Evolutionary conservation across 192 early-diverging fungal species (phyloP).

Genomic region (Podila epigama): DNA sequence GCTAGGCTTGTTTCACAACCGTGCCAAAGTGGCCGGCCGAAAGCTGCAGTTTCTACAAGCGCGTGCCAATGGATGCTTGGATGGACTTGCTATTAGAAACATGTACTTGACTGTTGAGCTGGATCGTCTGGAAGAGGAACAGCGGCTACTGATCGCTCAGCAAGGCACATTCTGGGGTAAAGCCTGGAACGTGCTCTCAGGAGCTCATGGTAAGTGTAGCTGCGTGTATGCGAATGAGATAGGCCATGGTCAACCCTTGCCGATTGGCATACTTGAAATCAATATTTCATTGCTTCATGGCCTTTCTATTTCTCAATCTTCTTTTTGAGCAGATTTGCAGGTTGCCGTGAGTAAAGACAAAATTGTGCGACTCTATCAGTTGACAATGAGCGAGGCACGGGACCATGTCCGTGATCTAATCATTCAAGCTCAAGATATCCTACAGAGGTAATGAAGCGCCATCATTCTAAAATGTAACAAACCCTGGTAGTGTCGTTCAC

Average conservation of each 20-base stretch:
- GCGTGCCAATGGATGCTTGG: conserved; percentile 55
- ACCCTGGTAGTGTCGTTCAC: too few species aligned
- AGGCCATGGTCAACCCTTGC: too few species aligned
- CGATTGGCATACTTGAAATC: background rate
- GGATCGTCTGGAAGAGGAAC: conserved; percentile 45
- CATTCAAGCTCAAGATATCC: conserved; percentile 29
- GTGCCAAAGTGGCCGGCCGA: conserved; percentile 48
- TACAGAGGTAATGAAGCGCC: conserved; percentile 6
- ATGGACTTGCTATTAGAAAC: conserved; percentile 62
- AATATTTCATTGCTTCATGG: background rate
- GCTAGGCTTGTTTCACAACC: conserved; percentile 46
- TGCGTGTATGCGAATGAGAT: too few species aligned
- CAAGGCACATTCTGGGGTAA: background rate
- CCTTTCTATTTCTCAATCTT: background rate
- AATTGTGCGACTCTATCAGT: conserved; percentile 17
- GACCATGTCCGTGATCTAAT: conserved; percentile 42
- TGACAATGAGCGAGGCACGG: conserved; percentile 26
- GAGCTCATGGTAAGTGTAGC: background rate
- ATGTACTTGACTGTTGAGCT: conserved; percentile 38
- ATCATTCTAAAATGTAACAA: background rate
- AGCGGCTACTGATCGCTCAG: conserved; percentile 19
- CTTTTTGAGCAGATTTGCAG: background rate
- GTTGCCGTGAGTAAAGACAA: conserved; percentile 5
- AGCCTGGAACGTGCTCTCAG: background rate
- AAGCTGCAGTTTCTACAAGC: conserved; percentile 57